Evolutionary conservation across 2,329 filamentous ascomycete species (phyloP).

Genomic region (Talaromyces atroroseus): DNA sequence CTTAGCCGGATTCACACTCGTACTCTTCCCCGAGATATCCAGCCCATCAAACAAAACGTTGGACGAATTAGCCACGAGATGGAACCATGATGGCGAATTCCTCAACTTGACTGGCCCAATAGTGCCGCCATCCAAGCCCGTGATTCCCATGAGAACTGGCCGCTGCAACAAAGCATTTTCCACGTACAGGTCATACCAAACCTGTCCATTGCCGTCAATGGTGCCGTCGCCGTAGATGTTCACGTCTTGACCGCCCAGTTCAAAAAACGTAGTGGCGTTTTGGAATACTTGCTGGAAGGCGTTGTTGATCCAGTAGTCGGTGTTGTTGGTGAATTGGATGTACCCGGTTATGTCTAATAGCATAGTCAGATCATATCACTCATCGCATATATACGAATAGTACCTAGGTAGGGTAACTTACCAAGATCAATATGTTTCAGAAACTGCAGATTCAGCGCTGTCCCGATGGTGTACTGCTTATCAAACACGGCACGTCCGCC

Average conservation of each 20-base stretch:
- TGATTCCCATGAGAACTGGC: slow-evolving; percentile 54
- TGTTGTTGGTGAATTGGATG: slow-evolving; percentile 61
- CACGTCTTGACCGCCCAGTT: slow-evolving; percentile 60
- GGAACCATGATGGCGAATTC: slow-evolving; percentile 60
- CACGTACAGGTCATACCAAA: slow-evolving; percentile 60
- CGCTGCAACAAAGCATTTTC: slow-evolving; percentile 52
- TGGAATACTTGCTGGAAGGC: slow-evolving; percentile 62
- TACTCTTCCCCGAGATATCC: slow-evolving; percentile 52
- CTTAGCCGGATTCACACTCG: slow-evolving; percentile 52
- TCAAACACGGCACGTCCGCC: slow-evolving; percentile 59
- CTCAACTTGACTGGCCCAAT: slow-evolving; percentile 57
- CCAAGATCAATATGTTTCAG: slow-evolving; percentile 59
- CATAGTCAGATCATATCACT: neutral
- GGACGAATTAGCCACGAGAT: slow-evolving; percentile 60
- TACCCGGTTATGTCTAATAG: slow-evolving; percentile 51
- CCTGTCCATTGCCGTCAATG: slow-evolving; percentile 60
- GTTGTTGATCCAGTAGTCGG: slow-evolving; percentile 62
- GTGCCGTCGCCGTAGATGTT: slow-evolving; percentile 63
- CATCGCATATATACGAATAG: slow-evolving; percentile 3
- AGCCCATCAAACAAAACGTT: slow-evolving; percentile 61
- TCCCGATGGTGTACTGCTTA: slow-evolving; percentile 57
- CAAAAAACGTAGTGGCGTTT: slow-evolving; percentile 62
- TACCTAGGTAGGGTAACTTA: slow-evolving; percentile 21
- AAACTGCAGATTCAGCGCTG: slow-evolving; percentile 61
- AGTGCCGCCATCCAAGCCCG: slow-evolving; percentile 53